Conservation (phyloP, 2,329 filamentous ascomycete species). For the Colletotrichum graminicola region DNA sequence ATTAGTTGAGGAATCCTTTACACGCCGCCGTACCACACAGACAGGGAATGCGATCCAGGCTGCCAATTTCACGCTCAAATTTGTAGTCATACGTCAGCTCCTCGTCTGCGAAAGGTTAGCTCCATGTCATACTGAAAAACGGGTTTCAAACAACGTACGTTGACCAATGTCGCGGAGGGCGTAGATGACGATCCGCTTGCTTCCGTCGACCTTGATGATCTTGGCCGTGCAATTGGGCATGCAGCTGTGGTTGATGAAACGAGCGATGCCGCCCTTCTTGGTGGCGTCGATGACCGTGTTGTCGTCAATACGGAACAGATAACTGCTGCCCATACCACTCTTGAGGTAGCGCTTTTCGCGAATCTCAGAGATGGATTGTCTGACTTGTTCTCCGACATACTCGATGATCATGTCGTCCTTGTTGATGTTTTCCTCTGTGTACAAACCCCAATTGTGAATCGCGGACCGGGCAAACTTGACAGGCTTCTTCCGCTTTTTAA, state of each 20-base stretch:
- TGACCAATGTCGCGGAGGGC: constrained; percentile 93
- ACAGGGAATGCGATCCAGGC: constrained; percentile 95
- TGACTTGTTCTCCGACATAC: constrained; percentile 97
- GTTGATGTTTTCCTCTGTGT: constrained; percentile 96
- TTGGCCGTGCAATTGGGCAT: constrained; percentile 99
- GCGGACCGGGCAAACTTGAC: constrained; percentile 98
- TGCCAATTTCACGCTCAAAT: constrained; percentile 97
- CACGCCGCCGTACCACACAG: constrained; percentile 95
- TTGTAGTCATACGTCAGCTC: constrained; percentile 99
- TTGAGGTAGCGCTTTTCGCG: constrained; percentile 92
- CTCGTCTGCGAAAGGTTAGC: constrained; percentile 75
- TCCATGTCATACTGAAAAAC: constrained; percentile 14
- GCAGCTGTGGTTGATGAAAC: constrained; percentile 99
- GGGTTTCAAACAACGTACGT: constrained; percentile 72
- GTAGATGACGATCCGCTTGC: constrained; percentile 99
- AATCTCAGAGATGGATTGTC: constrained; percentile 97
- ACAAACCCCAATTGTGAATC: constrained; percentile 98
- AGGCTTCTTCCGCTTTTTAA: constrained; percentile 99
- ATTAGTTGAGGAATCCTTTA: constrained; percentile 97
- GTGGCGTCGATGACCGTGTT: constrained; percentile 98
- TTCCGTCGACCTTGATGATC: constrained; percentile 98
- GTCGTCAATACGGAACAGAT: constrained; percentile 98
- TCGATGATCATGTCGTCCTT: constrained; percentile 99
- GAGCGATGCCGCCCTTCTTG: constrained; percentile 96
- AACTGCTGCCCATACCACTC: constrained; percentile 96